A percentile compares a stretch with the other conserved stretches of the same genome.
These are phyloP conservation scores for Rhizopus microsporus DNA, from an alignment of 371 early-diverging fungal genomes.

Conservation along the genomic window DNA sequence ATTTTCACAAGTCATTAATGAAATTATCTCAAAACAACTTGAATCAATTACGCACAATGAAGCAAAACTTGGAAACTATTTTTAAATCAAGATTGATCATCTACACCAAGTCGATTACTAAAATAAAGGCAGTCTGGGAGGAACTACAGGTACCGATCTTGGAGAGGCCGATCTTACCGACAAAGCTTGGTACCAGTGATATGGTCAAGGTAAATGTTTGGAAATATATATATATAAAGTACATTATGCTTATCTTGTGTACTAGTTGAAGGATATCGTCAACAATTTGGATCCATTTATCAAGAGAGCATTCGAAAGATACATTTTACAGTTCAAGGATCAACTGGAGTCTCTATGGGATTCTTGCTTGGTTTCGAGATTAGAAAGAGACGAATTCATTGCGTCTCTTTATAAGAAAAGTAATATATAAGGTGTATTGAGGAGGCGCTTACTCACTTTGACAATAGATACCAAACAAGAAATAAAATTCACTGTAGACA, in stretches of 20 bases:
- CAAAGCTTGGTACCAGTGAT: constrained; percentile 20
- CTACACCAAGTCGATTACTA: constrained; percentile 12
- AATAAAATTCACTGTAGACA: constrained; percentile 29
- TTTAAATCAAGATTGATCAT: constrained; percentile 10
- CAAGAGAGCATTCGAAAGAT: constrained; percentile 35
- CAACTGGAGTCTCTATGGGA: constrained; percentile 43
- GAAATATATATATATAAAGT: background rate
- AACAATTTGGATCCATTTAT: constrained; percentile 33
- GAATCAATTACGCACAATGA: background rate
- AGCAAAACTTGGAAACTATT: constrained; percentile 9
- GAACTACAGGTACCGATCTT: constrained; percentile 23
- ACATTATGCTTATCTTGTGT: background rate
- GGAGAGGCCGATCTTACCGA: constrained; percentile 21
- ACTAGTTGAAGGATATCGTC: constrained; percentile 37
- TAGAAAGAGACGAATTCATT: constrained; percentile 49
- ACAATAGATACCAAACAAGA: constrained; percentile 24
- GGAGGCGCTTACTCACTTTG: constrained; percentile 19
- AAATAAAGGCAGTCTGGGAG: constrained; percentile 26
- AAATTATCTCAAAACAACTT: constrained; percentile 4
- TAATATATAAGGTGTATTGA: constrained; percentile 29
- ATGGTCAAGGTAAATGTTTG: constrained; percentile 13
- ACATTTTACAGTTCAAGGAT: constrained; percentile 35
- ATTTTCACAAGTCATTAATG: constrained; percentile 17
- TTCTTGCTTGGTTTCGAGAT: constrained; percentile 47
- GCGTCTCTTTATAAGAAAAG: constrained; percentile 43